Percentiles rank a stretch among this genome's conserved stretches.
phyloP scores from a whole-genome alignment of 371 early-diverging fungal genomes.

The Mucor saturninus region DNA sequence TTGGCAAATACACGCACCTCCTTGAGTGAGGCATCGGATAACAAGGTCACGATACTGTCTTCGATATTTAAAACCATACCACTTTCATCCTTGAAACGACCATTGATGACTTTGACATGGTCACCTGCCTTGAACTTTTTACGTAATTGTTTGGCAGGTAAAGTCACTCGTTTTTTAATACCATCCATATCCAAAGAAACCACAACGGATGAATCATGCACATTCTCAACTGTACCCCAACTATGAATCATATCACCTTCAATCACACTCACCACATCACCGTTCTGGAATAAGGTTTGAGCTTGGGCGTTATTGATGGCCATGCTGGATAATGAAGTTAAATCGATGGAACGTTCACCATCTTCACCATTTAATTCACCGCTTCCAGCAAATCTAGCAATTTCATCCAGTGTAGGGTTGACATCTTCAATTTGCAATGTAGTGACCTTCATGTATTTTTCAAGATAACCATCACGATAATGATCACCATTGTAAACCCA shows the following conservation, averaged over 20 bases:
- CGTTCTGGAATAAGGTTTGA: constrained; percentile 67
- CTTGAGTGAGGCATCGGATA: constrained; percentile 77
- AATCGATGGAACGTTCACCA: constrained; percentile 59
- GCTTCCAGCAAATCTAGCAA: constrained; percentile 80
- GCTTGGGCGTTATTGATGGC: constrained; percentile 52
- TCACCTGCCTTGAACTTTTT: constrained; percentile 92
- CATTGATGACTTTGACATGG: constrained; percentile 92
- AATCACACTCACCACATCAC: constrained; percentile 90
- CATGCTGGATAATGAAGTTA: constrained; percentile 52
- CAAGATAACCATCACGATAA: constrained; percentile 90
- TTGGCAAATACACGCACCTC: constrained; percentile 87
- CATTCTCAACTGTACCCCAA: constrained; percentile 77
- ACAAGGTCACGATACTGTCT: constrained; percentile 79
- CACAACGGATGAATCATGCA: constrained; percentile 68
- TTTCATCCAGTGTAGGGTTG: constrained; percentile 93
- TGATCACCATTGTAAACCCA: constrained; percentile 82
- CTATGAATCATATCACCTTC: constrained; percentile 90
- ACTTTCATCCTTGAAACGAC: constrained; percentile 84
- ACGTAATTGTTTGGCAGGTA: constrained; percentile 71
- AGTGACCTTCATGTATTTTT: constrained; percentile 84
- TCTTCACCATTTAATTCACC: constrained; percentile 67
- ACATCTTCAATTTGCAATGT: constrained; percentile 79
- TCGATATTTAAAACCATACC: constrained; percentile 87
- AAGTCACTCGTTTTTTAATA: constrained; percentile 49
- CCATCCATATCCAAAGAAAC: constrained; percentile 62